phyloP scores from a whole-genome alignment of 768 basidiomycete genomes.

The Postia placenta region DNA sequence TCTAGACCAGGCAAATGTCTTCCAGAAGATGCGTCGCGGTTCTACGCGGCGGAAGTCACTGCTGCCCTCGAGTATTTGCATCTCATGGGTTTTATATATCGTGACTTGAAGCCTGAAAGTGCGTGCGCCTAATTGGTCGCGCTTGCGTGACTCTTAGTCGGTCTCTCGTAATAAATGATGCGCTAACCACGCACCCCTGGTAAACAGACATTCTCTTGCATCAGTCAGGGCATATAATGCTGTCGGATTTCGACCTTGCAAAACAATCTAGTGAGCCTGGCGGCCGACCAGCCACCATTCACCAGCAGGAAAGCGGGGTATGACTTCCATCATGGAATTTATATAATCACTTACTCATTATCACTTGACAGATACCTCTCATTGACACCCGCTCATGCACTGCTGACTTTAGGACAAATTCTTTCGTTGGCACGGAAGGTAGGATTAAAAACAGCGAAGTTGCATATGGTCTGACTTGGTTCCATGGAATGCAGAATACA shows the following conservation, averaged over 20 bases:
- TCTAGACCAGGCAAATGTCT: constrained; percentile 96
- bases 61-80: constrained; percentile 98
- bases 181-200: constrained; percentile 13
- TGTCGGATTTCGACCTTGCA: constrained; percentile 98
- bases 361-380: constrained; percentile 61
- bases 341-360: constrained; percentile 10
- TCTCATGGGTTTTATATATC: constrained; percentile 98
- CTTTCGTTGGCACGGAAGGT: constrained; percentile 99
- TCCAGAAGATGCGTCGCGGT: constrained; percentile 89
- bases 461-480: neutral
- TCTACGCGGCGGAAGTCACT: constrained; percentile 98
- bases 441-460: constrained; percentile 8
- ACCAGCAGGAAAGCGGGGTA: constrained; percentile 86
- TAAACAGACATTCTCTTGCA: constrained; percentile 91
- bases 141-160: neutral
- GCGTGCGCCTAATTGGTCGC: constrained; percentile 30
- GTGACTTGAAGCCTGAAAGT: constrained; percentile 99
- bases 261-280: constrained; percentile 89
- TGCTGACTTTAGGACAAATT: constrained; percentile 95
- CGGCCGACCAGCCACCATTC: constrained; percentile 82
- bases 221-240: constrained; percentile 98
- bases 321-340: constrained; percentile 25
- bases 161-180: constrained; percentile 9
- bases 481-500: constrained; percentile 69
- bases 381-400: constrained; percentile 98